Evolutionary conservation across 192 early-diverging fungal species (phyloP).

Genomic region (Backusella parvicylindrica): DNA sequence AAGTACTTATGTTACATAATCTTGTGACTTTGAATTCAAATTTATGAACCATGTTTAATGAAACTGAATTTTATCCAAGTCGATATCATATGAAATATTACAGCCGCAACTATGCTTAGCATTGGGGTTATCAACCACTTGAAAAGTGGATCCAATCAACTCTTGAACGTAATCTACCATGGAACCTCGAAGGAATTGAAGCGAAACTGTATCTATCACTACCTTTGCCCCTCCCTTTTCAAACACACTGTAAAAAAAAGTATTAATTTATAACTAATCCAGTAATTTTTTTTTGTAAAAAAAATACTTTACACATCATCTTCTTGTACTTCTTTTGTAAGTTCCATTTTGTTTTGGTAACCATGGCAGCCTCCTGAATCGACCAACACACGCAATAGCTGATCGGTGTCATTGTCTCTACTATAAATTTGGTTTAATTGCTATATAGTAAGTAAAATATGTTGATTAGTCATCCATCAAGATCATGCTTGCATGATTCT

Average conservation of each 20-base stretch:
- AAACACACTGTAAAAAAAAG: constrained; percentile 44
- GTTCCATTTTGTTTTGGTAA: constrained; percentile 79
- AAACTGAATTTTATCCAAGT: constrained; percentile 31
- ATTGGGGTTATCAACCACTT: constrained; percentile 74
- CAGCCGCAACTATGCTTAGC: constrained; percentile 48
- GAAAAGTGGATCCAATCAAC: constrained; percentile 77
- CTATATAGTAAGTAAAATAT: constrained; percentile 29
- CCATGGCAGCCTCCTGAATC: constrained; percentile 89
- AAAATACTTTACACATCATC: constrained; percentile 59
- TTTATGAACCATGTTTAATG: not conserved
- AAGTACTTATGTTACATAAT: not conserved
- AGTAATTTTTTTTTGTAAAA: not conserved
- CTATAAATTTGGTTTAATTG: constrained; percentile 48
- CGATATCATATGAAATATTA: constrained; percentile 42
- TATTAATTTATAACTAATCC: not conserved
- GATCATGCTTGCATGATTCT: not conserved
- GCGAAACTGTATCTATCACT: constrained; percentile 67
- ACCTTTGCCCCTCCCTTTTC: constrained; percentile 70
- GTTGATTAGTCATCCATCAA: not conserved
- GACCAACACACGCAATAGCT: constrained; percentile 66
- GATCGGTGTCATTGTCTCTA: constrained; percentile 43
- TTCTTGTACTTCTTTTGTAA: constrained; percentile 58
- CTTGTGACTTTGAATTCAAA: not conserved
- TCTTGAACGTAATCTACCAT: constrained; percentile 76
- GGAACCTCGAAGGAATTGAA: constrained; percentile 73